Evolutionary conservation across 176 grass and related monocot genomes (phyloP).

Genomic region (Chrysopogon serrulatus): DNA sequence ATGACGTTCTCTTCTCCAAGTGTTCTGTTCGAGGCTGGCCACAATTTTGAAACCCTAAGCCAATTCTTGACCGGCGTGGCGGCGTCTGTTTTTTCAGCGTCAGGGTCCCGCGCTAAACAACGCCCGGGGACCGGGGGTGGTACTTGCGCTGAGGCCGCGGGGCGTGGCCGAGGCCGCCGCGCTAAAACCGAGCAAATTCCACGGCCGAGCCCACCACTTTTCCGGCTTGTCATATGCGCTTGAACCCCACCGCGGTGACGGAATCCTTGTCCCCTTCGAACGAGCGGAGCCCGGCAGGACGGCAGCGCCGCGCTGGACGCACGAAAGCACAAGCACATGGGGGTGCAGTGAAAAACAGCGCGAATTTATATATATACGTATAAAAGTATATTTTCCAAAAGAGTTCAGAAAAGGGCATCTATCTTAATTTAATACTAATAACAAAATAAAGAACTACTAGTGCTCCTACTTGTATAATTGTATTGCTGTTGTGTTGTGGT

Average conservation of each 20-base stretch:
- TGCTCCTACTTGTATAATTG: background rate
- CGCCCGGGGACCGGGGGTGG: background rate
- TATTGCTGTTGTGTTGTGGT: background rate
- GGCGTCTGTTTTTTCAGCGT: slow-evolving; percentile 7
- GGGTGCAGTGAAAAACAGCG: too few relatives aligned
- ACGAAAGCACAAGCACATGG: slow-evolving; percentile 24
- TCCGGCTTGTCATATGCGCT: background rate
- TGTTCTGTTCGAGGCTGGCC: slow-evolving; percentile 2
- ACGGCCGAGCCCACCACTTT: background rate
- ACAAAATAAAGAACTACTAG: background rate
- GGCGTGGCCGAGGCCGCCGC: background rate
- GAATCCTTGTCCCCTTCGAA: slow-evolving; percentile 15
- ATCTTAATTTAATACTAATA: background rate
- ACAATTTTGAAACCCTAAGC: background rate
- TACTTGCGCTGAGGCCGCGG: background rate
- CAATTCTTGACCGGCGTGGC: slow-evolving; percentile 22
- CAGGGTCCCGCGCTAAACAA: slow-evolving; percentile 2
- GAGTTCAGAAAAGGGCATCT: background rate
- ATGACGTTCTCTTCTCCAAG: background rate
- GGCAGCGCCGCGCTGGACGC: background rate
- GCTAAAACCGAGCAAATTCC: slow-evolving; percentile 31
- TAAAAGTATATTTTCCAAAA: background rate
- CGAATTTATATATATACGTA: too few relatives aligned
- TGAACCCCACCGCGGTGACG: slow-evolving; percentile 30
- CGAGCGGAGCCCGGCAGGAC: background rate